Conservation (phyloP, 2,329 filamentous ascomycete genomes). For the Colletotrichum truncatum region DNA sequence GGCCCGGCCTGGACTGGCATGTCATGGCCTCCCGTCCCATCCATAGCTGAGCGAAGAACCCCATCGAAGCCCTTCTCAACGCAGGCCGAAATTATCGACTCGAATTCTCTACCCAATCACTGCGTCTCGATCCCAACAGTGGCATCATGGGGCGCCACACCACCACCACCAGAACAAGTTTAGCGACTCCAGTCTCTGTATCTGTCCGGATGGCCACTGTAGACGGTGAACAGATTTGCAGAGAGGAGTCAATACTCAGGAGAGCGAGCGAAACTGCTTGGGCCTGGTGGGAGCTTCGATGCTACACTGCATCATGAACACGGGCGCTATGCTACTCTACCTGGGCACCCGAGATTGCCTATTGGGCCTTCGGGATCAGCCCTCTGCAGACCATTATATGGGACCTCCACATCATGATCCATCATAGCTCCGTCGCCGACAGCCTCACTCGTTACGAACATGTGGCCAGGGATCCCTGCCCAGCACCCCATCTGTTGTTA, state of each 20-base stretch:
- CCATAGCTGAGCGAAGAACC: conserved; percentile 1
- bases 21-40: not conserved
- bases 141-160: conserved; percentile 20
- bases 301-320: conserved; percentile 28
- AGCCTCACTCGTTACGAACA: conserved; percentile 44
- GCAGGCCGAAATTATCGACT: conserved; percentile 14
- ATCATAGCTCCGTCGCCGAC: conserved; percentile 34
- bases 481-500: conserved; percentile 32
- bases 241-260: too few species aligned
- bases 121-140: not conserved
- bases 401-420: conserved; percentile 26
- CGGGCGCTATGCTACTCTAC: conserved; percentile 25
- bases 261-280: not conserved
- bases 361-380: conserved; percentile 32
- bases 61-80: conserved; percentile 1
- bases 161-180: not conserved
- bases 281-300: not conserved
- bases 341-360: conserved; percentile 25
- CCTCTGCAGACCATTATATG: conserved; percentile 24
- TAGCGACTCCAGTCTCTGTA: too few species aligned
- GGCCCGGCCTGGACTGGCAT: conserved; percentile 14
- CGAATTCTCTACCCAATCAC: not conserved
- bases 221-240: too few species aligned
- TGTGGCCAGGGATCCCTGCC: conserved; percentile 36
- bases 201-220: too few species aligned